phyloP scores from a whole-genome alignment of 1,139 yeast species.

The Yamadazyma atlantica region DNA sequence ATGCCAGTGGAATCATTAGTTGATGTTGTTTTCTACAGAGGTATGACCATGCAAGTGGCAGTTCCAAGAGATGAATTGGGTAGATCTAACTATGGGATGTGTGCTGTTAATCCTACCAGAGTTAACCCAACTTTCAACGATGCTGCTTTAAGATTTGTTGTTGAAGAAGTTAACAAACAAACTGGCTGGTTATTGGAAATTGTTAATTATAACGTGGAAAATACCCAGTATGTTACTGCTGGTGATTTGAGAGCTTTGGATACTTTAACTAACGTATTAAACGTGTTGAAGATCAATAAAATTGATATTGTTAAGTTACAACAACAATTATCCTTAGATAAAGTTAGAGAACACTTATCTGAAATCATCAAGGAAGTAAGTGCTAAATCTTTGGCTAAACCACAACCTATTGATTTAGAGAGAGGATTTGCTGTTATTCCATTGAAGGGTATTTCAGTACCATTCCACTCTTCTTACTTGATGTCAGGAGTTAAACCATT shows the following conservation, averaged over 20 bases:
- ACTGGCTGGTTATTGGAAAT: slow-evolving; percentile 96
- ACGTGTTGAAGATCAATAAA: slow-evolving; percentile 89
- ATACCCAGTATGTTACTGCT: slow-evolving; percentile 97
- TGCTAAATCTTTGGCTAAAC: slow-evolving; percentile 76
- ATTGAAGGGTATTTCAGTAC: slow-evolving; percentile 96
- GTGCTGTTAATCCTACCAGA: slow-evolving; percentile 96
- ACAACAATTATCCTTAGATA: slow-evolving; percentile 76
- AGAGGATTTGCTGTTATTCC: slow-evolving; percentile 99
- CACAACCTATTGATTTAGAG: slow-evolving; percentile 94
- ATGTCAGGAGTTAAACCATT: slow-evolving; percentile 98
- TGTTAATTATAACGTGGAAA: slow-evolving; percentile 97
- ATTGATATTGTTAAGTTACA: slow-evolving; percentile 88
- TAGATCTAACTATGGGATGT: slow-evolving; percentile 98
- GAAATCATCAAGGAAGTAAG: slow-evolving; percentile 88
- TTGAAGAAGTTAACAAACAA: slow-evolving; percentile 77
- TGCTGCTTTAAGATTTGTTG: slow-evolving; percentile 92
- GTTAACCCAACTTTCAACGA: slow-evolving; percentile 86
- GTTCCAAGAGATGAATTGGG: slow-evolving; percentile 96
- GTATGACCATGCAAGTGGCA: slow-evolving; percentile 99
- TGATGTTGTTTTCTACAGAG: slow-evolving; percentile 98
- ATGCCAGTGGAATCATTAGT: slow-evolving; percentile 98
- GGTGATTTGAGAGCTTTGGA: slow-evolving; percentile 97
- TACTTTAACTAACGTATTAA: slow-evolving; percentile 87
- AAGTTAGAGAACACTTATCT: slow-evolving; percentile 80
- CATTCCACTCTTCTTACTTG: slow-evolving; percentile 97